These are phyloP conservation scores for Sporothrix dimorphospora DNA, from an alignment of 2,329 filamentous ascomycete genomes.

Conservation along the genomic window DNA sequence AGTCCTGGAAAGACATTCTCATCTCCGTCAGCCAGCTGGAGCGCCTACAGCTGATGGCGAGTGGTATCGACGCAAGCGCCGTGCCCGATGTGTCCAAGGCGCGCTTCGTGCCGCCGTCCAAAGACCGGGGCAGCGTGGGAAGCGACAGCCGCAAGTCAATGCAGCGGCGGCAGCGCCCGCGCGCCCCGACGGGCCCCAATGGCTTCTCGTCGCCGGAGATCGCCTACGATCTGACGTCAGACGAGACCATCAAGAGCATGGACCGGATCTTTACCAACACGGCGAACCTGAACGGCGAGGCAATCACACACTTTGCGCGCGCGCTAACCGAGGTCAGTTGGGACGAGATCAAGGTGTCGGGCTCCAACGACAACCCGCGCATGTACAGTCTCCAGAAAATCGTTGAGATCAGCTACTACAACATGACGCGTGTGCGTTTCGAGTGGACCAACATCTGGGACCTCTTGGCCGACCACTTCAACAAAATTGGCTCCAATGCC, in stretches of 20 bases:
- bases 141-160: slow-evolving; percentile 66
- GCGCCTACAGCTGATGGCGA: slow-evolving; percentile 89
- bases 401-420: slow-evolving; percentile 99
- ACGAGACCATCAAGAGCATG: slow-evolving; percentile 79
- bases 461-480: slow-evolving; percentile 97
- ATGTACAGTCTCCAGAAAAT: slow-evolving; percentile 98
- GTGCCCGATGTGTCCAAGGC: slow-evolving; percentile 91
- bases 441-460: slow-evolving; percentile 99
- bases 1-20: slow-evolving; percentile 93
- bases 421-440: slow-evolving; percentile 97
- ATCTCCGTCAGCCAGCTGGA: slow-evolving; percentile 96
- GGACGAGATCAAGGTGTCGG: slow-evolving; percentile 98
- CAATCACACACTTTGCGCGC: slow-evolving; percentile 92
- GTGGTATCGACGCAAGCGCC: slow-evolving; percentile 88
- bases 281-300: slow-evolving; percentile 87
- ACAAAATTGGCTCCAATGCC: slow-evolving; percentile 92
- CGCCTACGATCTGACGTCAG: slow-evolving; percentile 87
- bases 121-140: slow-evolving; percentile 50
- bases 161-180: slow-evolving; percentile 54
- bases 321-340: slow-evolving; percentile 95
- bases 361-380: slow-evolving; percentile 90
- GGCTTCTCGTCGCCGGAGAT: slow-evolving; percentile 72
- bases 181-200: slow-evolving; percentile 63
- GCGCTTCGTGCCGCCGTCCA: slow-evolving; percentile 65
- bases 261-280: slow-evolving; percentile 98